Base-by-base conservation (phyloP, 2,329 filamentous ascomycete genomes). In the Stagonosporopsis chrysanthemi region DNA sequence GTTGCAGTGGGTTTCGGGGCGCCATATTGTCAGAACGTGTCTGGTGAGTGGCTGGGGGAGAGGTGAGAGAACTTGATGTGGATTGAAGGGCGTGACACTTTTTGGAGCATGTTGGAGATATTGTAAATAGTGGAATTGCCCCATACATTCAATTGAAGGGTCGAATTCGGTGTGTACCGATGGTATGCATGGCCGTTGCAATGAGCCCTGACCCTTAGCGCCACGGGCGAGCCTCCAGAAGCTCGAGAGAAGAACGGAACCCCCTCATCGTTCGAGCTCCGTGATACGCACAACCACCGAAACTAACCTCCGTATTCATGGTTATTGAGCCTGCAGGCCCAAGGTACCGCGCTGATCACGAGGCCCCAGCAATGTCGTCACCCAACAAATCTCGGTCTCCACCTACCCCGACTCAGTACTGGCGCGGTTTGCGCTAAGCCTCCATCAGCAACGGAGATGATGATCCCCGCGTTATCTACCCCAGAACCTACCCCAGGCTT, bases 401-500 rank as follows among this genome's bases (percentile, higher is more conserved):
- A 61, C 62, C 63, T 56, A 36, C 41, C 61, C 65, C 46, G 26
- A 22, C 52, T 44, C 39, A 24, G 31, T 24, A 33, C 29, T 31
- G 26, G 33, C 15, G 26, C 17, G 35, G 4, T 4, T 9, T 5
- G 17, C 52, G 35, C 52, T 56, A 56, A 41, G 6, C 62, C 62
- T 40, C 56, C 54, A 55, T 47, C 31, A 51, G 41, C 48, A 19
- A 35, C 46, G 24, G 44, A 57, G 24, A 14, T 52, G 64, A 31
- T 45, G 56, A 62, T 62, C 62, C 58, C 62, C 63, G 60, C 52
- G 38, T 28, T 43, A 33, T 61, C 42, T 62, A 67, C 66, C 63
- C 66, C 66, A 58, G 65, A 42, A 61, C 65, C 23, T 54, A 48
- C 59, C 56, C 62, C 61, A 54, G 55, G 50, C 60, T 57, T 56